These are phyloP conservation scores for Ophiostoma ulmi DNA, from an alignment of 2,329 filamentous ascomycete genomes.

Conservation along the genomic window DNA sequence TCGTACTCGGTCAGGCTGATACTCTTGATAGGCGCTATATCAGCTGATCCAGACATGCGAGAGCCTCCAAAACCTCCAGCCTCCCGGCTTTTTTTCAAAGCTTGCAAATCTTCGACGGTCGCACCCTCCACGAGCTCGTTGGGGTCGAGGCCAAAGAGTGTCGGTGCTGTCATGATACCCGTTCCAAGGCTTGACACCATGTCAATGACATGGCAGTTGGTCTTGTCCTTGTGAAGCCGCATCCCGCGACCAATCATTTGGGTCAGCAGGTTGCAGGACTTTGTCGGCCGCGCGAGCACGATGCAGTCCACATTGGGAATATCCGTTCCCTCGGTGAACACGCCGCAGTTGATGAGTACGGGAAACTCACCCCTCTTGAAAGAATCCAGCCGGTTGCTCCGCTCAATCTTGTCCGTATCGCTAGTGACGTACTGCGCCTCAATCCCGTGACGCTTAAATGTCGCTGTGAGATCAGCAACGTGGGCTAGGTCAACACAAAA, in stretches of 20 bases:
- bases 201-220: conserved; percentile 90
- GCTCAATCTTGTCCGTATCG: conserved; percentile 63
- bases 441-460: conserved; percentile 70
- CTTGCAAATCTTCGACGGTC: conserved; percentile 56
- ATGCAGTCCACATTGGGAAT: conserved; percentile 97
- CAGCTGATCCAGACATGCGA: conserved; percentile 21
- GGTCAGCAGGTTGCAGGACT: conserved; percentile 85
- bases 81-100: conserved; percentile 47
- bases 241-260: conserved; percentile 98
- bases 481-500: conserved; percentile 92
- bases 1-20: conserved; percentile 87
- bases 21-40: conserved; percentile 34
- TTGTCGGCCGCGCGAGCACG: conserved; percentile 78
- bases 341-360: conserved; percentile 87
- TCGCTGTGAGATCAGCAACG: conserved; percentile 65
- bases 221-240: conserved; percentile 72
- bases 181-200: conserved; percentile 82
- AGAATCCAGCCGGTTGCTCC: conserved; percentile 64
- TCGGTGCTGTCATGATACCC: conserved; percentile 85
- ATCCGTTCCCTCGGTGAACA: conserved; percentile 96
- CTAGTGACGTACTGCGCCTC: conserved; percentile 84
- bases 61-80: conserved; percentile 36
- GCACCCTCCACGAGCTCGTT: conserved; percentile 66
- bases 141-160: conserved; percentile 87
- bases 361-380: conserved; percentile 76